Evolutionary conservation across 192 early-diverging fungal genomes (phyloP).

Genomic region (Entomortierella chlamydospora): DNA sequence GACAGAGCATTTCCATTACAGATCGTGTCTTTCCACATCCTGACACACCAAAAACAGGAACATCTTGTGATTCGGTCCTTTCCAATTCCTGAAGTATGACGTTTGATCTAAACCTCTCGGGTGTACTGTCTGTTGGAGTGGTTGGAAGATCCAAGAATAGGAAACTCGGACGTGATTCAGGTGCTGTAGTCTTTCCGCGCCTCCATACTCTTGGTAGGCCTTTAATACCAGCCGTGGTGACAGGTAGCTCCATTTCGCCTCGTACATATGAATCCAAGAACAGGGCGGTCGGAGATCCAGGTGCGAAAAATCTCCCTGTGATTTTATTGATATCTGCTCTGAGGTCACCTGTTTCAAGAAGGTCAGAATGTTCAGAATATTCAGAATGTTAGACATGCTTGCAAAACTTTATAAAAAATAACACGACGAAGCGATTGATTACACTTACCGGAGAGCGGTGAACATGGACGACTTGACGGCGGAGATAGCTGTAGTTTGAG

Average conservation of each 20-base stretch:
- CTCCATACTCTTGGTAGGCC: conserved; percentile 23
- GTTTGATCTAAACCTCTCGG: conserved; percentile 20
- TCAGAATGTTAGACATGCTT: neutral
- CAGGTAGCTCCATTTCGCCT: conserved; percentile 2
- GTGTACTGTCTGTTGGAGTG: conserved; percentile 7
- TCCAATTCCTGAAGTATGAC: conserved; percentile 18
- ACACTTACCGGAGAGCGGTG: neutral
- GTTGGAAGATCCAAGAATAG: conserved; percentile 30
- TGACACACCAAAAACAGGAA: conserved; percentile 21
- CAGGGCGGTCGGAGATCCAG: conserved; percentile 12
- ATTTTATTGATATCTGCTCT: conserved; percentile 12
- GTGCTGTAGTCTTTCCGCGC: neutral
- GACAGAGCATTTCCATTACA: conserved; percentile 26
- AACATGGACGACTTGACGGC: neutral
- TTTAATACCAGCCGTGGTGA: conserved; percentile 9
- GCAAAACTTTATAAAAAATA: neutral
- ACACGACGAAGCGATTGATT: too few relatives aligned
- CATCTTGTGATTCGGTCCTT: conserved; percentile 12
- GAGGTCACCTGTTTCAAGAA: conserved; percentile 16
- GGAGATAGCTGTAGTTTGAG: neutral
- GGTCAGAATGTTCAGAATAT: too few relatives aligned
- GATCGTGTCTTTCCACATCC: conserved; percentile 34
- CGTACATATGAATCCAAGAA: conserved; percentile 18
- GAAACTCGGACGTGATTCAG: conserved; percentile 24
- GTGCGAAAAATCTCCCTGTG: conserved; percentile 5